phyloP scores from a whole-genome alignment of 805 yeast species.

The Komagataella pseudopastoris region DNA sequence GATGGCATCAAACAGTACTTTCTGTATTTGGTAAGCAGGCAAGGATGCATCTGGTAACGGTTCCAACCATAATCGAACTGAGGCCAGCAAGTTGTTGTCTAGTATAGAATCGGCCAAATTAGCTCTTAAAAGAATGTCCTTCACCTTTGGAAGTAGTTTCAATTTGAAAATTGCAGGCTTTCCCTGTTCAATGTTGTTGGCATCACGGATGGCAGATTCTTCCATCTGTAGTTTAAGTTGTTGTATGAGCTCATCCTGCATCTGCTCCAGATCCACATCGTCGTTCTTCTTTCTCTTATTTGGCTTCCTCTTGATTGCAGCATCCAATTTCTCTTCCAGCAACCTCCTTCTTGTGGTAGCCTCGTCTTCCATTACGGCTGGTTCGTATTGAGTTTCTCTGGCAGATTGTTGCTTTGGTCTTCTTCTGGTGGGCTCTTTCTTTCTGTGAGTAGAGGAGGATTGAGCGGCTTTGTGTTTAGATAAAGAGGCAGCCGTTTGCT shows the following conservation, averaged over 20 bases:
- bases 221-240: conserved; percentile 82
- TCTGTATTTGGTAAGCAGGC: conserved; percentile 96
- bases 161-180: conserved; percentile 67
- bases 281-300: conserved; percentile 55
- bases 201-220: conserved; percentile 66
- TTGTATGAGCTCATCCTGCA: conserved; percentile 86
- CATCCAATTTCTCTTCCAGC: conserved; percentile 71
- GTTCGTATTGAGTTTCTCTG: conserved; percentile 3
- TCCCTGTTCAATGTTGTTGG: conserved; percentile 42
- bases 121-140: conserved; percentile 61
- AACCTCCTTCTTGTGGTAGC: conserved; percentile 39
- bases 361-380: conserved; percentile 4
- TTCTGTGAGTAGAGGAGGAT: not conserved
- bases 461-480: conserved; percentile 5
- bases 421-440: conserved; percentile 11
- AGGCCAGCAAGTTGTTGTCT: conserved; percentile 87
- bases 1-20: conserved; percentile 65
- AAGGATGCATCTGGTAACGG: conserved; percentile 96
- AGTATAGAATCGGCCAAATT: conserved; percentile 83
- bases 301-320: conserved; percentile 53
- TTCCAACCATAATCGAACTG: conserved; percentile 93
- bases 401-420: conserved; percentile 20
- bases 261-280: conserved; percentile 88
- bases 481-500: conserved; percentile 8
- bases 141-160: conserved; percentile 68